Evolutionary conservation across 768 basidiomycete species (phyloP).

Genomic region (Leccinum arenicola): DNA sequence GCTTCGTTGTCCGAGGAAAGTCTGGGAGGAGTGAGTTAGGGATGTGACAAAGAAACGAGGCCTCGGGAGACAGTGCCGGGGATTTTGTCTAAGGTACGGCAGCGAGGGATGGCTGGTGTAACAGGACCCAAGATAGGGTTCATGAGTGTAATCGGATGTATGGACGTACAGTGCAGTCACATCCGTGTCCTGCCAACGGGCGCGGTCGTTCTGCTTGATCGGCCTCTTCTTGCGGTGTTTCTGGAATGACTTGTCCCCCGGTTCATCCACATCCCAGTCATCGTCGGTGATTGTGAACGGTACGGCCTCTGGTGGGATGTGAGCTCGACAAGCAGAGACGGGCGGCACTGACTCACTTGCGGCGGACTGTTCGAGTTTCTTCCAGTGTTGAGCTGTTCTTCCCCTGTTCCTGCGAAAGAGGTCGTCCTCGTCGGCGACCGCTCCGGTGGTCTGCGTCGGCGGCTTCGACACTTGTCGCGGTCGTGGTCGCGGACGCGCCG

Average conservation of each 20-base stretch:
- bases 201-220: constrained; percentile 28
- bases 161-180: constrained; percentile 40
- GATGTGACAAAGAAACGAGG: constrained; percentile 7
- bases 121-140: background rate
- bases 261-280: constrained; percentile 22
- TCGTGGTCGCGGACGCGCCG: constrained; percentile 46
- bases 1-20: constrained; percentile 45
- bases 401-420: constrained; percentile 67
- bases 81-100: background rate
- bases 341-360: constrained; percentile 43
- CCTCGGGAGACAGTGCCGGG: constrained; percentile 10
- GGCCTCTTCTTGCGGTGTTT: constrained; percentile 40
- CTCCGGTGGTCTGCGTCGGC: background rate
- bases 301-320: constrained; percentile 21
- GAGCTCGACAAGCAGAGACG: background rate
- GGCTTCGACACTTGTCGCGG: constrained; percentile 43
- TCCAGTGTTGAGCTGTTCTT: constrained; percentile 57
- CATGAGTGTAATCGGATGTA: background rate
- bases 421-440: constrained; percentile 56
- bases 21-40: constrained; percentile 22
- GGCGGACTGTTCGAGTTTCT: constrained; percentile 51
- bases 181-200: constrained; percentile 44
- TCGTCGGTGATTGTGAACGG: constrained; percentile 22
- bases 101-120: background rate
- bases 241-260: constrained; percentile 23